These are phyloP conservation scores for Triticum urartu DNA, from an alignment of 176 grass and related monocot genomes.

Conservation along the genomic window DNA sequence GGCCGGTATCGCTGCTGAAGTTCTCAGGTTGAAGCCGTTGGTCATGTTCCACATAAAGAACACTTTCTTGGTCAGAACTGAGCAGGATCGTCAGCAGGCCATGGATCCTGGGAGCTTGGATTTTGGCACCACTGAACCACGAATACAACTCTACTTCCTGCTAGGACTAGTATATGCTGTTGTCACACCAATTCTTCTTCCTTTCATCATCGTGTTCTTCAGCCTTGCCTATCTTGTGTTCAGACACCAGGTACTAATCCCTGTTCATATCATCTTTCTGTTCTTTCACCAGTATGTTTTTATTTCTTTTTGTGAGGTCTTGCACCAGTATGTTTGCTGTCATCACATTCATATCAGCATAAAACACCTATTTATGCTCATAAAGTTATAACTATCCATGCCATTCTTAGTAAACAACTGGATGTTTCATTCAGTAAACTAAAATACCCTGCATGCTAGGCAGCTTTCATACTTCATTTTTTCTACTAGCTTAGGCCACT, in stretches of 20 bases:
- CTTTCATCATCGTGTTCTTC: conserved; percentile 91
- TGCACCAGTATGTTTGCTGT: conserved; percentile 5
- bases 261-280: conserved; percentile 15
- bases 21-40: conserved; percentile 82
- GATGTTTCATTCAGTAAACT: conserved; percentile 14
- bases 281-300: background rate
- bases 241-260: conserved; percentile 79
- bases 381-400: background rate
- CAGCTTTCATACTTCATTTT: background rate
- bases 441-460: background rate
- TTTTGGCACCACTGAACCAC: conserved; percentile 75
- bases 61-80: conserved; percentile 86
- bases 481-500: background rate
- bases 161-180: conserved; percentile 90
- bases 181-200: conserved; percentile 85
- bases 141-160: conserved; percentile 91
- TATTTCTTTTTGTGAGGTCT: background rate
- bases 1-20: conserved; percentile 86
- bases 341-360: background rate
- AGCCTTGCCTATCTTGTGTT: conserved; percentile 88
- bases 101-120: conserved; percentile 93
- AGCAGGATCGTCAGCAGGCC: conserved; percentile 75
- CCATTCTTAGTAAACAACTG: background rate
- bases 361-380: background rate
- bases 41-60: conserved; percentile 90